phyloP scores from a whole-genome alignment of 2,329 filamentous ascomycete species.

The Delphinella strobiligena region DNA sequence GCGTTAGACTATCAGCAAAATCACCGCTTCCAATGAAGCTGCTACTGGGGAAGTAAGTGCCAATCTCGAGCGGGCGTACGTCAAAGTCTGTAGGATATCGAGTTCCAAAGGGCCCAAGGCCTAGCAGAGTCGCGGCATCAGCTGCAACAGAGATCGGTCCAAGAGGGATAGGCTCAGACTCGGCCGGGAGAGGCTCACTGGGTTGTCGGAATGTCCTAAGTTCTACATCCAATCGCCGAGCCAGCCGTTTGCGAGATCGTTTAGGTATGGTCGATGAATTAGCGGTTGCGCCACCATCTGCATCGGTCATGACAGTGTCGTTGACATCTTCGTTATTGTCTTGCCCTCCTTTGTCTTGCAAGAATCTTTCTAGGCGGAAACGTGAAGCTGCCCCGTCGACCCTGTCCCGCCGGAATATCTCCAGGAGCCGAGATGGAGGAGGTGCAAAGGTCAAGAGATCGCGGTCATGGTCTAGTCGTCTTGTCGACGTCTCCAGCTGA shows the following conservation, averaged over 20 bases:
- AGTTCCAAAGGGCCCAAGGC: constrained; percentile 36
- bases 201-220: constrained; percentile 34
- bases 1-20: constrained; percentile 33
- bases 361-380: constrained; percentile 20
- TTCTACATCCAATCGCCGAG: constrained; percentile 35
- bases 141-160: not conserved
- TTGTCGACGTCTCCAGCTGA: constrained; percentile 2
- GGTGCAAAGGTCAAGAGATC: constrained; percentile 4
- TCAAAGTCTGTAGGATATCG: constrained; percentile 43
- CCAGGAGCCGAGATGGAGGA: constrained; percentile 5
- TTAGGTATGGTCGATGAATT: too few relatives aligned
- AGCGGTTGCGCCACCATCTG: not conserved
- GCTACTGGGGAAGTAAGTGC: constrained; percentile 43
- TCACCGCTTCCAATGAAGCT: constrained; percentile 49
- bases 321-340: constrained; percentile 7
- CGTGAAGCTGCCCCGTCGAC: constrained; percentile 4
- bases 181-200: constrained; percentile 20
- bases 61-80: constrained; percentile 34
- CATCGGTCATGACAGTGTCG: not conserved
- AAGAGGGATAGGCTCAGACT: not conserved
- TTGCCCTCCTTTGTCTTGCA: constrained; percentile 6
- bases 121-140: constrained; percentile 20
- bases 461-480: not conserved
- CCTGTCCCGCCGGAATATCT: constrained; percentile 14
- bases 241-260: constrained; percentile 20